Conservation (phyloP, 345 rosid species). For the Aegle marmelos region DNA sequence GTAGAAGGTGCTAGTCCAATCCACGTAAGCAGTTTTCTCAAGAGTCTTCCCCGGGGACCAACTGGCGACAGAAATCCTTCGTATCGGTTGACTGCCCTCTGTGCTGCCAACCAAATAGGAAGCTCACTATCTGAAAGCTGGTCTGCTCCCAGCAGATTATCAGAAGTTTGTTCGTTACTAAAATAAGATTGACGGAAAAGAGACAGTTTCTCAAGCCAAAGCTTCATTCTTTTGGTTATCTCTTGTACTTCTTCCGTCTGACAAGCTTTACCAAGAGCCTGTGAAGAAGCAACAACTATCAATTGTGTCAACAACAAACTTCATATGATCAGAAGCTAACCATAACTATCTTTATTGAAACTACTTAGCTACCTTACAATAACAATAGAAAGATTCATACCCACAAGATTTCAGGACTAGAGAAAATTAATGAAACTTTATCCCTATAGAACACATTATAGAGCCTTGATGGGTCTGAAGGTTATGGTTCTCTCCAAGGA, state of each 20-base stretch:
- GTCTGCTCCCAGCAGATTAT: conserved; percentile 35
- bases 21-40: conserved; percentile 68
- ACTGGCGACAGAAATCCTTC: conserved; percentile 76
- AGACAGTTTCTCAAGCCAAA: conserved; percentile 63
- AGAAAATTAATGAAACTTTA: neutral
- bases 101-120: conserved; percentile 88
- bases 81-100: conserved; percentile 86
- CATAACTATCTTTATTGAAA: neutral
- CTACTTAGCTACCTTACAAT: neutral
- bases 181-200: conserved; percentile 53
- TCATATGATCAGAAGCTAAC: neutral
- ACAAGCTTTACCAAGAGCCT: conserved; percentile 53
- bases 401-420: neutral
- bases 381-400: neutral
- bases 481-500: neutral
- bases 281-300: conserved; percentile 22
- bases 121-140: conserved; percentile 61
- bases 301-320: neutral
- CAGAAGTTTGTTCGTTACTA: conserved; percentile 36
- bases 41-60: conserved; percentile 90
- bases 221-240: conserved; percentile 47
- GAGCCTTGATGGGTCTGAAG: neutral
- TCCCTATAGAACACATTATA: neutral
- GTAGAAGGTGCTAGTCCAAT: conserved; percentile 64
- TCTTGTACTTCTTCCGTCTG: conserved; percentile 49